These are phyloP conservation scores for Marchantia paleacea DNA, from an alignment of 225 moss, liverwort and hornwort genomes.

Conservation along the genomic window DNA sequence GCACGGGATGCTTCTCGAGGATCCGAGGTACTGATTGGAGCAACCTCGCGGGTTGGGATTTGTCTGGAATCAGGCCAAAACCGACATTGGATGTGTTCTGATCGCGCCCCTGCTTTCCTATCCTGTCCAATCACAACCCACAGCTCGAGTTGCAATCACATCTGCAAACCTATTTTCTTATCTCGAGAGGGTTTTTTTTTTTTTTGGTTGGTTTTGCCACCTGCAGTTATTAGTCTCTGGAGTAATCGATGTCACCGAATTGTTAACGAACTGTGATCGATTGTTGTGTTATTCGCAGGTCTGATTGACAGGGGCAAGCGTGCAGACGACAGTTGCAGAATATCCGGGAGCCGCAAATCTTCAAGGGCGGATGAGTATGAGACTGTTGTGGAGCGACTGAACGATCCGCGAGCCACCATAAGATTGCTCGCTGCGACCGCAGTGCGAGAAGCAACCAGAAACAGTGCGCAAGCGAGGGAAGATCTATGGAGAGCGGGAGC, in stretches of 20 bases:
- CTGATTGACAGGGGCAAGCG: conserved; percentile 38
- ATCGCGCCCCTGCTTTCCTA: not conserved
- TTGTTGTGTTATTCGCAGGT: conserved; percentile 32
- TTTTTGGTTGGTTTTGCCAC: too few species aligned
- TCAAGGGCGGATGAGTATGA: conserved; percentile 41
- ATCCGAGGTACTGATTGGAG: not conserved
- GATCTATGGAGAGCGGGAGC: conserved; percentile 50
- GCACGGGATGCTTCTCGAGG: not conserved
- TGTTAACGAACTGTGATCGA: not conserved
- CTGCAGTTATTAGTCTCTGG: too few species aligned
- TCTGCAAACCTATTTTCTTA: too few species aligned
- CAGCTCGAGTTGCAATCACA: too few species aligned
- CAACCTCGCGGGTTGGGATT: not conserved
- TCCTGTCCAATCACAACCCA: not conserved
- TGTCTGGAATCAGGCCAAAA: not conserved
- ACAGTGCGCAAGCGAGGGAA: conserved; percentile 44
- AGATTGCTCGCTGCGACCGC: conserved; percentile 41
- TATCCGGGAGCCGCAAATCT: conserved; percentile 22
- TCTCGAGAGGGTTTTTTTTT: too few species aligned
- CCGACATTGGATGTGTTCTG: too few species aligned
- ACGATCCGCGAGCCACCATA: conserved; percentile 38
- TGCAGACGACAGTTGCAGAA: conserved; percentile 25
- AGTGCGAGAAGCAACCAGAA: conserved; percentile 46
- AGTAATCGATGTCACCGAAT: too few species aligned
- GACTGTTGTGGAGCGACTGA: conserved; percentile 44